Base-by-base conservation (phyloP, 2,329 filamentous ascomycete genomes). In the Teratosphaeria pseudoeucalypti region DNA sequence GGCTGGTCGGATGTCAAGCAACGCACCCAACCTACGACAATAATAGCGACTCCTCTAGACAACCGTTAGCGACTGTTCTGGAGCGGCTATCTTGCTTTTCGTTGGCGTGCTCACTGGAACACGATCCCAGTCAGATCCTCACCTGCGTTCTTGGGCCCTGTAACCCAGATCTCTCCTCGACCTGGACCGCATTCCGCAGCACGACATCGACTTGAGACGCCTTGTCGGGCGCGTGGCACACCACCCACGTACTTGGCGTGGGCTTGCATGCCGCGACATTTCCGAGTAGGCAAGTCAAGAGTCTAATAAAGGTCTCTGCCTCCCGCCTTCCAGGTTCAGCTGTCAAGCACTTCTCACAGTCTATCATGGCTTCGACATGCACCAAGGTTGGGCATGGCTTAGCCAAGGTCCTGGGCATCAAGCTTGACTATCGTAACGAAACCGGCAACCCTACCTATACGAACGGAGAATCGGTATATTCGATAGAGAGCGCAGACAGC, bases 321-420 rank as follows among this genome's bases (percentile, higher is more conserved):
- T 32, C 29, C 29, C 34, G 27, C n/a, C 26, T 55, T 14, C 53
- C 53, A n/a, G 53, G 5, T 55, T 32, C 6, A 32, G 2, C 43
- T 6, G 19, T 49, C 53, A 32, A 19, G 27, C 34, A 37, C 27
- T 19, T 16, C 23, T 55, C 53, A 6, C n/a, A 16, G 7, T 23
- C 23, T 23, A 52, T 7, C 56, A 73, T 72, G 71, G 60, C 68
- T 60, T 67, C 71, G 37, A 67, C 71, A 37, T 66, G 69, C 34
- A 82, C 81, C 66, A 86, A 87, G 72, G 66, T 88, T 64, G 88
- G 90, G 74, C 87, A 87, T 69, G 78, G 79, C 67, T 74, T 95
- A 72, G 92, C 91, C 71, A 94, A 90, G 73, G 80, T 79, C 62
- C 80, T 96, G 39, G 87, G 89, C 60, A 95, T 96, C 79, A 89